A percentile compares a stretch with the other conserved stretches of the same genome.
Conservation (phyloP, 106 monocot species). For the Vanilla planifolia region DNA sequence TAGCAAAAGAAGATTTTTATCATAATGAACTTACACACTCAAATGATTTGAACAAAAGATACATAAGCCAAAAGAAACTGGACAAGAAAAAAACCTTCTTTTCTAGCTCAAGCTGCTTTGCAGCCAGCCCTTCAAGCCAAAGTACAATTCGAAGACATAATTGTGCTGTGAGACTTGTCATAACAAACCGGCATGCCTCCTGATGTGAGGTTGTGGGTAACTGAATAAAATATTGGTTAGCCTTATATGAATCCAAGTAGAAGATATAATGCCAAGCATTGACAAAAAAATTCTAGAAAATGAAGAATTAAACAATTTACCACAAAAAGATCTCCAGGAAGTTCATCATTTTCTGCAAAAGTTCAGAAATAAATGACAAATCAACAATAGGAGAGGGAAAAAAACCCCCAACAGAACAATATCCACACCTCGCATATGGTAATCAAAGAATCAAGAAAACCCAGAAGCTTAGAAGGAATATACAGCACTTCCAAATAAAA, state of each 20-base stretch:
- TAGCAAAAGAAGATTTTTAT: background rate
- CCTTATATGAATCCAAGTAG: constrained; percentile 2
- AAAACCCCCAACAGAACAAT: too few species aligned
- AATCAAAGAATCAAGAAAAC: too few species aligned
- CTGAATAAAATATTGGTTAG: constrained; percentile 22
- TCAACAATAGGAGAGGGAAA: constrained; percentile 3
- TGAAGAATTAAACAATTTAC: constrained; percentile 25
- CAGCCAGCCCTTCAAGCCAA: constrained; percentile 93
- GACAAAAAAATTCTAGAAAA: background rate
- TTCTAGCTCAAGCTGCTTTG: constrained; percentile 80
- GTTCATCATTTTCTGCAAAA: constrained; percentile 81
- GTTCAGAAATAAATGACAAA: background rate
- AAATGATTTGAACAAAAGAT: background rate
- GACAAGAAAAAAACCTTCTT: constrained; percentile 54
- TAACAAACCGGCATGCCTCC: constrained; percentile 83
- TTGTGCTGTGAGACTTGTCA: constrained; percentile 65
- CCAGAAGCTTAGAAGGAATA: too few species aligned
- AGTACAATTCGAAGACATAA: constrained; percentile 77
- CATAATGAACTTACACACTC: background rate
- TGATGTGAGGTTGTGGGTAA: constrained; percentile 90
- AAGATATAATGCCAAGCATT: background rate
- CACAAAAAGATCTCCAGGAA: constrained; percentile 54
- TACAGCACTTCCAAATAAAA: too few species aligned
- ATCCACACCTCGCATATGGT: too few species aligned
- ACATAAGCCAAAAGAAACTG: background rate